Percentiles rank a stretch among this genome's conserved stretches.
These are phyloP conservation scores for Boletus vinaceobasis DNA, from an alignment of 768 basidiomycete species.

Conservation along the genomic window DNA sequence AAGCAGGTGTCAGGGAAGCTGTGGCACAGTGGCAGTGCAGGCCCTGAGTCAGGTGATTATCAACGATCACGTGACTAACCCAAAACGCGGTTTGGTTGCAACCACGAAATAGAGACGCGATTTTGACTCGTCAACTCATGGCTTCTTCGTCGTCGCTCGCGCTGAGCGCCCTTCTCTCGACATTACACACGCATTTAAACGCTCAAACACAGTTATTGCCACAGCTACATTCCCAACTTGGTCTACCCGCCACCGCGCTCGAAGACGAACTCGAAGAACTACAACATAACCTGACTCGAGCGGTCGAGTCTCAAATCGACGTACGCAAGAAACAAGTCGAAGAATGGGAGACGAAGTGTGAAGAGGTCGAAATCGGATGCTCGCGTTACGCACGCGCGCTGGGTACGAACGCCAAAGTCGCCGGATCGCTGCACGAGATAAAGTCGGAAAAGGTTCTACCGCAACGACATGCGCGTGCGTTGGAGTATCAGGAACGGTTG, in stretches of 20 bases:
- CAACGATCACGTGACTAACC: conserved; percentile 24
- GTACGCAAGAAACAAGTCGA: conserved; percentile 71
- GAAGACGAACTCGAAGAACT: conserved; percentile 75
- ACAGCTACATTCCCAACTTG: conserved; percentile 79
- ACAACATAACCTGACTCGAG: conserved; percentile 69
- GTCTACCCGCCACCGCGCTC: conserved; percentile 73
- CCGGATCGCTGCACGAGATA: conserved; percentile 62
- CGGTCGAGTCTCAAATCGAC: conserved; percentile 73
- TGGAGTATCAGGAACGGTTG: conserved; percentile 73
- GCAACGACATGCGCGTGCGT: conserved; percentile 61
- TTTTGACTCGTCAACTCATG: conserved; percentile 16
- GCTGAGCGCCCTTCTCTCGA: conserved; percentile 68
- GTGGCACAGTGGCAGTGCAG: too few species aligned
- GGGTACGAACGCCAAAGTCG: conserved; percentile 67
- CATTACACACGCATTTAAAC: conserved; percentile 74
- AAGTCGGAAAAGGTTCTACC: conserved; percentile 73
- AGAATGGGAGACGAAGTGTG: conserved; percentile 65
- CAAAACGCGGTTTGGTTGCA: conserved; percentile 23
- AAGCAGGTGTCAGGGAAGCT: neutral
- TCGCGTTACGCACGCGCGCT: conserved; percentile 64
- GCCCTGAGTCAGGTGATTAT: conserved; percentile 16
- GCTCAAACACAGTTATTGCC: conserved; percentile 80
- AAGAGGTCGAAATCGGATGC: conserved; percentile 60
- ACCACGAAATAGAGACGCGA: conserved; percentile 16
- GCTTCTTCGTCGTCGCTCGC: conserved; percentile 33